Conservation (phyloP, 108 stramenopile species). For the Stephanodiscus triporus region DNA sequence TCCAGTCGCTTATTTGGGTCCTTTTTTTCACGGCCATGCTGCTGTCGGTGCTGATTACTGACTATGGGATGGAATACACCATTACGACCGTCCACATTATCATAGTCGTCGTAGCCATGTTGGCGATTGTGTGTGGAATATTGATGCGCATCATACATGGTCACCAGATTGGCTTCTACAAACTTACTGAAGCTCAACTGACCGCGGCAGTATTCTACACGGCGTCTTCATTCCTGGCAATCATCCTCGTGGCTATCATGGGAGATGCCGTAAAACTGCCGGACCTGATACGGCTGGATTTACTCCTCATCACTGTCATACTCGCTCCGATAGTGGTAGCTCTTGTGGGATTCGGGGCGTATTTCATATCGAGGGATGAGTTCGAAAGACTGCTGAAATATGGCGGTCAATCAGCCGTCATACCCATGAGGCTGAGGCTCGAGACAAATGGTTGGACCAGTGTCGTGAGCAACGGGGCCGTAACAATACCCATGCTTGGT, state of each 20-base stretch:
- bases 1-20: constrained; percentile 71
- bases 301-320: constrained; percentile 65
- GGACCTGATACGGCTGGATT: constrained; percentile 45
- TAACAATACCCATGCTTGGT: constrained; percentile 87
- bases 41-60: constrained; percentile 64
- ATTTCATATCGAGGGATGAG: constrained; percentile 82
- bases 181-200: constrained; percentile 80
- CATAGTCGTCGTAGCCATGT: constrained; percentile 61
- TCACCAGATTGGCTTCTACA: constrained; percentile 86
- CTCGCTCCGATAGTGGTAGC: constrained; percentile 77
- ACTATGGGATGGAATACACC: constrained; percentile 51
- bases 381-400: constrained; percentile 74
- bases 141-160: constrained; percentile 84
- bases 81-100: constrained; percentile 65
- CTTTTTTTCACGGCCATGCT: constrained; percentile 68
- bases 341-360: constrained; percentile 83
- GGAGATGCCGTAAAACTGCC: constrained; percentile 64
- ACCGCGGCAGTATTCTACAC: constrained; percentile 85
- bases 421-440: constrained; percentile 71
- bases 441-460: constrained; percentile 78
- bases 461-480: constrained; percentile 80
- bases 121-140: constrained; percentile 63
- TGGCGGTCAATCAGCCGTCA: constrained; percentile 85
- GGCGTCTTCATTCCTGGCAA: constrained; percentile 67
- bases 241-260: constrained; percentile 73